These are phyloP conservation scores for Brassica juncea DNA, from an alignment of 345 rosid genomes.

Conservation along the genomic window DNA sequence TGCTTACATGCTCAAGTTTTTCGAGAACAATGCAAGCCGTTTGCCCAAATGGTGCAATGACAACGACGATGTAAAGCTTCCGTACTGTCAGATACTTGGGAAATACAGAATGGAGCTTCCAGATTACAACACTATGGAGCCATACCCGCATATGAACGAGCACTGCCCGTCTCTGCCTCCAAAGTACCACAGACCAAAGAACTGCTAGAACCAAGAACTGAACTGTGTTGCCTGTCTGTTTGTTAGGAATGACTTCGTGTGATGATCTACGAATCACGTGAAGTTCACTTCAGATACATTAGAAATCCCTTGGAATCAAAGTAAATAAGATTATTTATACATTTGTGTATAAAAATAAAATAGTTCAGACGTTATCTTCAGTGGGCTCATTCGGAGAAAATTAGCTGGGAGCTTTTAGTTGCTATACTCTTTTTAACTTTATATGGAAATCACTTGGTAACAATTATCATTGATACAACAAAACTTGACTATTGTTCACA, in stretches of 20 bases:
- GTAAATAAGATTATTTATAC: too few species aligned
- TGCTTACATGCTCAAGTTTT: slow-evolving; percentile 76
- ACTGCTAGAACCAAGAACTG: slow-evolving; percentile 50
- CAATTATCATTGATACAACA: background rate
- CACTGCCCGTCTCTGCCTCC: slow-evolving; percentile 91
- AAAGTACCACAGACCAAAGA: slow-evolving; percentile 60
- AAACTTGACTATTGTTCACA: background rate
- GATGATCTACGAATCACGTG: background rate
- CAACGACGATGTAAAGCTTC: slow-evolving; percentile 72
- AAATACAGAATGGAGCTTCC: slow-evolving; percentile 96
- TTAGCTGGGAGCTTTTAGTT: background rate
- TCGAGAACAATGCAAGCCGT: slow-evolving; percentile 75
- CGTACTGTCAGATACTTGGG: slow-evolving; percentile 87
- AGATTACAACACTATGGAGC: slow-evolving; percentile 78
- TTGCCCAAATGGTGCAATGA: slow-evolving; percentile 94
- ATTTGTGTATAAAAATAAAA: background rate
- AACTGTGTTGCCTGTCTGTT: slow-evolving; percentile 18
- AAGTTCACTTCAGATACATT: too few species aligned
- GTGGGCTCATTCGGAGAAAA: background rate
- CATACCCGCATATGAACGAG: slow-evolving; percentile 90
- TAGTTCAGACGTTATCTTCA: background rate
- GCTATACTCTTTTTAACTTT: too few species aligned
- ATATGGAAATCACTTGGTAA: background rate
- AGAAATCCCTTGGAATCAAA: too few species aligned
- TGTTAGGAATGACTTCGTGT: slow-evolving; percentile 30